phyloP scores from a whole-genome alignment of 208 protist species.

The Crithidia fasciculata region DNA sequence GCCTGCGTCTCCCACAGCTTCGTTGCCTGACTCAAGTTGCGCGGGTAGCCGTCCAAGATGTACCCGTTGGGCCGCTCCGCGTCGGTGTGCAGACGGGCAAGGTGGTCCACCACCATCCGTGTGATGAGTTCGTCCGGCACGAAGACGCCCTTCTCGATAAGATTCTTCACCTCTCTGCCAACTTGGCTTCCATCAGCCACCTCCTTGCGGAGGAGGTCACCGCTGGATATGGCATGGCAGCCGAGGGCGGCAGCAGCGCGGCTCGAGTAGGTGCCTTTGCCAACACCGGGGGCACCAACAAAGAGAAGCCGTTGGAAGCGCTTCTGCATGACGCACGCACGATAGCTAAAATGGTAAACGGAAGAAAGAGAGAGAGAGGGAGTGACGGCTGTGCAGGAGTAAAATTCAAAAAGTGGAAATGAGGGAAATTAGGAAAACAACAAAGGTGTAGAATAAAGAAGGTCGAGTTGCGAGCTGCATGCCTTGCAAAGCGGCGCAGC shows the following conservation, averaged over 20 bases:
- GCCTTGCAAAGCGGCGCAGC: too few relatives aligned
- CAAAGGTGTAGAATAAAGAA: too few relatives aligned
- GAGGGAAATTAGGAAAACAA: too few relatives aligned
- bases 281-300: constrained; percentile 90
- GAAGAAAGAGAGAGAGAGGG: neutral
- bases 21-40: constrained; percentile 87
- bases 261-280: constrained; percentile 93
- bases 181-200: constrained; percentile 47
- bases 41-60: constrained; percentile 94
- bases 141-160: constrained; percentile 73
- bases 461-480: too few relatives aligned
- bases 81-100: constrained; percentile 24
- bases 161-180: constrained; percentile 47
- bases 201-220: constrained; percentile 92
- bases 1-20: constrained; percentile 47
- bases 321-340: constrained; percentile 27
- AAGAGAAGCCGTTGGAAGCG: constrained; percentile 74
- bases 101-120: constrained; percentile 57
- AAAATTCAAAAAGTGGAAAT: too few relatives aligned
- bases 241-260: constrained; percentile 77
- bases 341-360: neutral
- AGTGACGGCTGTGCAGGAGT: too few relatives aligned
- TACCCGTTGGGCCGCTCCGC: constrained; percentile 54
- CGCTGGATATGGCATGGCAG: constrained; percentile 87
- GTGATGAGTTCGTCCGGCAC: constrained; percentile 82